Evolutionary conservation across 345 rosid species (phyloP), one percentile per base, ranked within the genome.

Genomic region (Ceriops tagal): DNA sequence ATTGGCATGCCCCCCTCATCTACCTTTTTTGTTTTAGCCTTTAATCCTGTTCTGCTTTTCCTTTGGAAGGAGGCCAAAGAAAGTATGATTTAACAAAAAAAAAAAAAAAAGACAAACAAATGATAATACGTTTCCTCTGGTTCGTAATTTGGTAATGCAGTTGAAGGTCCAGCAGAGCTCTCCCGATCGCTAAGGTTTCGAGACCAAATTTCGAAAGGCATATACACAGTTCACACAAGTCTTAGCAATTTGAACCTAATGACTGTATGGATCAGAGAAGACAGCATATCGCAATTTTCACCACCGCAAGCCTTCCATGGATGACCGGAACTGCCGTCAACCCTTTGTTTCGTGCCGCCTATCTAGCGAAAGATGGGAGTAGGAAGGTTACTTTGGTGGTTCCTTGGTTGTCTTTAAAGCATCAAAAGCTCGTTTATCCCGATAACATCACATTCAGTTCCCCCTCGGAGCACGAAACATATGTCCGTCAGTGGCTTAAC

Each of bases 271-370:
- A 80, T 70, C 64, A 58, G 6, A 78, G 66, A 67, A 82, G 81
- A 55, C 86, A 75, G 71, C 90, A 87, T 71, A 80, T 95, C 43
- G 96, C 92, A 0, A 87, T 95, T 67, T 92, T 87, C 74, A 95
- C 99, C 0, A 92, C 99, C 3, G 99, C 99, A 2, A 86, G 92
- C 77, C 88, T 95, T 64, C 99, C 99, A 61, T 95, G 99, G 98
- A 79, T 95, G 82, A 95, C 99, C 9, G 99, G 99, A 61, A 92
- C 99, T 72, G 87, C 99, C 47, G 93, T 95, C 22, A 95, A 95
- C 77, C 99, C 98, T 56, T 82, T 95, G 69, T 92, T 92, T 68
- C 98, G 99, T 9, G 99, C 99, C 53, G 96, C 93, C 6, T 95
- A 87, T 79, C 96, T 95, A 61, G 91, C 98, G 0, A 90, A 87